Evolutionary conservation across 2,329 filamentous ascomycete genomes (phyloP).

Genomic region (Alternaria consortialis): DNA sequence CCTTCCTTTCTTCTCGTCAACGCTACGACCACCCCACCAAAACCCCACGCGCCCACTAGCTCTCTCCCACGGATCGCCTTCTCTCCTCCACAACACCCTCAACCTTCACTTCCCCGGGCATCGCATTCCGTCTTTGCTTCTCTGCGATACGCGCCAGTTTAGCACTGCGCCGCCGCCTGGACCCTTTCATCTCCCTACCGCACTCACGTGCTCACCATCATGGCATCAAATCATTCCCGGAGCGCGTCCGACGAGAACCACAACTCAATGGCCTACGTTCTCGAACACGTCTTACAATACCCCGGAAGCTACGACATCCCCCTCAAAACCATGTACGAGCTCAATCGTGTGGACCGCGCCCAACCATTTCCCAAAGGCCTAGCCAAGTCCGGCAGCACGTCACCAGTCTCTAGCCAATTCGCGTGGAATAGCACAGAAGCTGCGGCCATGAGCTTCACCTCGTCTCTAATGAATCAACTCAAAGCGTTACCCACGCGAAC

Average conservation of each 20-base stretch:
- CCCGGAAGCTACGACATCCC: slow-evolving; percentile 72
- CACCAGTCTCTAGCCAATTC: slow-evolving; percentile 40
- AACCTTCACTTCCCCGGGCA: slow-evolving; percentile 3
- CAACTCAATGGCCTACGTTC: slow-evolving; percentile 47
- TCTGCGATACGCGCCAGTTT: slow-evolving; percentile 8
- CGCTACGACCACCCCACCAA: slow-evolving; percentile 25
- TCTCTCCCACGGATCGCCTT: slow-evolving; percentile 25
- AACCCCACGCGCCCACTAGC: slow-evolving; percentile 28
- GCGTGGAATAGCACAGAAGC: slow-evolving; percentile 47
- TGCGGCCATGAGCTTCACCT: slow-evolving; percentile 58
- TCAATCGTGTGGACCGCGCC: slow-evolving; percentile 68
- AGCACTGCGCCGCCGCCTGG: slow-evolving; percentile 21
- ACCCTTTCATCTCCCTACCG: slow-evolving; percentile 4
- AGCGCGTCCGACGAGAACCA: slow-evolving; percentile 49
- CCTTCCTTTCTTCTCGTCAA: slow-evolving; percentile 24
- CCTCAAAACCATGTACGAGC: slow-evolving; percentile 72
- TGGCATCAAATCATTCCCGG: slow-evolving; percentile 51
- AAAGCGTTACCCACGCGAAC: slow-evolving; percentile 67
- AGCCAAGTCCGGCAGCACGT: slow-evolving; percentile 48
- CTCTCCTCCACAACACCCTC: slow-evolving; percentile 11
- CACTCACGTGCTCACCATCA: slow-evolving; percentile 23
- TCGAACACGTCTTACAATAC: slow-evolving; percentile 64
- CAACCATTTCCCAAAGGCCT: slow-evolving; percentile 46
- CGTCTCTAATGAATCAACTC: slow-evolving; percentile 64
- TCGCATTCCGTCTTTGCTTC: slow-evolving; percentile 4